A percentile compares a stretch with the other conserved stretches of the same genome.
These are phyloP conservation scores for Mallotus japonicus DNA, from an alignment of 441 rosid genomes.

Conservation along the genomic window DNA sequence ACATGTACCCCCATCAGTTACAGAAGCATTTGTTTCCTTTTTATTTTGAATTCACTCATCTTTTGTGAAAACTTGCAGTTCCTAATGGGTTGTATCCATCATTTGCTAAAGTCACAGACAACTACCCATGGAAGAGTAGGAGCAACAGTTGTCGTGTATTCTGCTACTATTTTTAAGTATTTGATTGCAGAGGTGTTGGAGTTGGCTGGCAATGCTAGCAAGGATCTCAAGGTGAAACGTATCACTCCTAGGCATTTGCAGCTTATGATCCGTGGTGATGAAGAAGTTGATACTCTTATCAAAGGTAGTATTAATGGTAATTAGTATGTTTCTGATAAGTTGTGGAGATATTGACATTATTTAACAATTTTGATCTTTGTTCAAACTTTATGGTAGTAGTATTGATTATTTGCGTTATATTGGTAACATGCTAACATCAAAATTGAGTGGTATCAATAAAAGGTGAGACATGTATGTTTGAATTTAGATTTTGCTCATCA, in stretches of 20 bases:
- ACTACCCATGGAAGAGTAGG: slow-evolving; percentile 26
- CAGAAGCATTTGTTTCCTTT: not conserved
- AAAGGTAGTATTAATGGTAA: slow-evolving; percentile 10
- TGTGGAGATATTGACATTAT: slow-evolving; percentile 1
- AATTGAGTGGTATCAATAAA: no score
- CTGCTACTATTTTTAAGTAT: slow-evolving; percentile 26
- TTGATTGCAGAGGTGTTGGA: slow-evolving; percentile 26
- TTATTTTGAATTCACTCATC: not conserved
- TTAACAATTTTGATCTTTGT: not conserved
- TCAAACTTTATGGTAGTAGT: not conserved
- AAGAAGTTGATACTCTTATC: slow-evolving; percentile 25
- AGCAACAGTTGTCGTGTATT: slow-evolving; percentile 26
- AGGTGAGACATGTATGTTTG: no score
- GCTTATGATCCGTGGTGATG: slow-evolving; percentile 27
- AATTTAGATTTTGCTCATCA: no score
- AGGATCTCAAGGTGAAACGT: slow-evolving; percentile 13
- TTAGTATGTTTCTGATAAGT: not conserved
- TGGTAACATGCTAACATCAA: not conserved
- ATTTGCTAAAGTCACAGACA: slow-evolving; percentile 18
- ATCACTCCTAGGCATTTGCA: slow-evolving; percentile 26
- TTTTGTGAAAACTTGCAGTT: slow-evolving; percentile 17
- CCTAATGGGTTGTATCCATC: slow-evolving; percentile 30
- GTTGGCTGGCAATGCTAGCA: slow-evolving; percentile 20
- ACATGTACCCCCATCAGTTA: slow-evolving; percentile 40
- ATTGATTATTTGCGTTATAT: not conserved